Conservation (phyloP, 2,329 filamentous ascomycete genomes). For the Sporothrix dimorphospora region DNA sequence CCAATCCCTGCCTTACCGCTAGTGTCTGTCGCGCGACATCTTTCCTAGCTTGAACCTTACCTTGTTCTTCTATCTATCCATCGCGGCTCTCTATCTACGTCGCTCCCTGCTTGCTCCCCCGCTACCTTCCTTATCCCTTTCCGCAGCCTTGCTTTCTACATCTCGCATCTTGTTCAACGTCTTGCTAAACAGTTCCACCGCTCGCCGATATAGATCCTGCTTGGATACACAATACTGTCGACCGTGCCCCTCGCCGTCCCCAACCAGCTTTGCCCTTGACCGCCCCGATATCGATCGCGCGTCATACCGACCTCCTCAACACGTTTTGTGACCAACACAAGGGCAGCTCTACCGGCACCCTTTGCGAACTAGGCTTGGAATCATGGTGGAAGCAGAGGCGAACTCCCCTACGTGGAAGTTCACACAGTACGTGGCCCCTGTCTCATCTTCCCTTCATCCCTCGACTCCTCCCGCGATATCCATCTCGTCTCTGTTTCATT, state of each 20-base stretch:
- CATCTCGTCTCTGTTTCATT: neutral
- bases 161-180: neutral
- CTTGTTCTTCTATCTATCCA: neutral
- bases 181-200: neutral
- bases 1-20: slow-evolving; percentile 1
- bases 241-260: neutral
- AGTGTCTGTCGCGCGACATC: slow-evolving; percentile 19
- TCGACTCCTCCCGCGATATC: neutral
- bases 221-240: neutral
- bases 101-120: neutral
- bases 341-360: slow-evolving; percentile 26
- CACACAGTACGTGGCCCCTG: slow-evolving; percentile 76
- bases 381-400: slow-evolving; percentile 97
- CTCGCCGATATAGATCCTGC: neutral
- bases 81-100: neutral
- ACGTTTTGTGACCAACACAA: slow-evolving; percentile 16
- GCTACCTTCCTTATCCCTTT: neutral
- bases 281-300: neutral
- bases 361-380: slow-evolving; percentile 37
- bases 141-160: neutral
- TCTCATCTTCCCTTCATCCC: slow-evolving; percentile 19
- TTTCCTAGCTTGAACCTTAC: neutral
- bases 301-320: neutral
- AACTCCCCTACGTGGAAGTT: slow-evolving; percentile 99
- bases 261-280: neutral